Conservation (phyloP, 768 basidiomycete genomes). For the Lactifluus rugatus region DNA sequence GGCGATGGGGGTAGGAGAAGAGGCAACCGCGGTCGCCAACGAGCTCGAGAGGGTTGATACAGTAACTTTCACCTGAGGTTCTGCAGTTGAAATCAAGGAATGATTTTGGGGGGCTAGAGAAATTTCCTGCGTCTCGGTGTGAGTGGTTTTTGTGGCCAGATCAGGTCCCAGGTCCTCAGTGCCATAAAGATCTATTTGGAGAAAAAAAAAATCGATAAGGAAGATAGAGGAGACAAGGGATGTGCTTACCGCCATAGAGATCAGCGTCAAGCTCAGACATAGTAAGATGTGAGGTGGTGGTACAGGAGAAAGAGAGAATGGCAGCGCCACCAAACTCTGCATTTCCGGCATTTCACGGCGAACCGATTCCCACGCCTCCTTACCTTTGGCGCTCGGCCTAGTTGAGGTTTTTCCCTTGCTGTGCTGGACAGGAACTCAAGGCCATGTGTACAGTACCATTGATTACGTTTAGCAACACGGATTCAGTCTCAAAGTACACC, state of each 20-base stretch:
- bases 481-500: neutral
- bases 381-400: neutral
- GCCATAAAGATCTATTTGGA: constrained; percentile 44
- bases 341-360: constrained; percentile 7
- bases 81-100: neutral
- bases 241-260: constrained; percentile 68
- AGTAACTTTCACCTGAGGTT: neutral
- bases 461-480: neutral
- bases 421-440: neutral
- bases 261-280: constrained; percentile 85
- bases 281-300: constrained; percentile 22
- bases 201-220: neutral
- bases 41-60: neutral
- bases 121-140: constrained; percentile 10
- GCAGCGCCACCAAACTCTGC: constrained; percentile 9
- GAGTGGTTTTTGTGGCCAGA: constrained; percentile 30
- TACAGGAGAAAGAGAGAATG: constrained; percentile 19
- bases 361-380: constrained; percentile 15
- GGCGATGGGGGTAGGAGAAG: constrained; percentile 8
- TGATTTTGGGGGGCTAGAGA: constrained; percentile 6
- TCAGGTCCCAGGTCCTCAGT: constrained; percentile 46
- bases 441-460: neutral
- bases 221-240: neutral
- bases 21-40: neutral
- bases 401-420: neutral